These are phyloP conservation scores for Arachis monticola DNA, from an alignment of 331 rosid species.

Conservation along the genomic window DNA sequence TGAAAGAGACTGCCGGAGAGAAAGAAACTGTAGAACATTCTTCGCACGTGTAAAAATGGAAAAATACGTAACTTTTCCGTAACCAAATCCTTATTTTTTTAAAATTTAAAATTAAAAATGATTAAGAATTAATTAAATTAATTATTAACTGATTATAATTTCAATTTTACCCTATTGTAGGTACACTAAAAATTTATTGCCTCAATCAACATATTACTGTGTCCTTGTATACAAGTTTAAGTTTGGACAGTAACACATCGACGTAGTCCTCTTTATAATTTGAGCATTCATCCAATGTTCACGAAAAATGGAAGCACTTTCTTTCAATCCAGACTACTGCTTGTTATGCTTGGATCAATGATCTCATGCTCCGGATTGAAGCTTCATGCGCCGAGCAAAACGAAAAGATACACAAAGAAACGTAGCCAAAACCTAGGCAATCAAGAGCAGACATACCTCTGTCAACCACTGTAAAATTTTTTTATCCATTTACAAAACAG, in stretches of 20 bases:
- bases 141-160: no score
- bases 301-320: slow-evolving; percentile 14
- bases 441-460: slow-evolving; percentile 64
- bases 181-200: no score
- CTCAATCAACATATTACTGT: not conserved
- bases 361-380: slow-evolving; percentile 56
- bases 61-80: no score
- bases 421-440: slow-evolving; percentile 96
- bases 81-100: no score
- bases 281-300: slow-evolving; percentile 30
- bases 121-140: no score
- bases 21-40: no score
- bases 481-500: slow-evolving; percentile 26
- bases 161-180: no score
- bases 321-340: not conserved
- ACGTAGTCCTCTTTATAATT: not conserved
- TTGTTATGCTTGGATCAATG: not conserved
- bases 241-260: slow-evolving; percentile 4
- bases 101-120: no score
- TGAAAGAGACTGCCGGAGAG: no score
- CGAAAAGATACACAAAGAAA: slow-evolving; percentile 76
- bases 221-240: not conserved
- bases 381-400: slow-evolving; percentile 69
- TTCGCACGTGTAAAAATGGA: no score
- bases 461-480: slow-evolving; percentile 59